Evolutionary conservation across 352 stramenopile species (phyloP).

Genomic region (Phytophthora sojae): DNA sequence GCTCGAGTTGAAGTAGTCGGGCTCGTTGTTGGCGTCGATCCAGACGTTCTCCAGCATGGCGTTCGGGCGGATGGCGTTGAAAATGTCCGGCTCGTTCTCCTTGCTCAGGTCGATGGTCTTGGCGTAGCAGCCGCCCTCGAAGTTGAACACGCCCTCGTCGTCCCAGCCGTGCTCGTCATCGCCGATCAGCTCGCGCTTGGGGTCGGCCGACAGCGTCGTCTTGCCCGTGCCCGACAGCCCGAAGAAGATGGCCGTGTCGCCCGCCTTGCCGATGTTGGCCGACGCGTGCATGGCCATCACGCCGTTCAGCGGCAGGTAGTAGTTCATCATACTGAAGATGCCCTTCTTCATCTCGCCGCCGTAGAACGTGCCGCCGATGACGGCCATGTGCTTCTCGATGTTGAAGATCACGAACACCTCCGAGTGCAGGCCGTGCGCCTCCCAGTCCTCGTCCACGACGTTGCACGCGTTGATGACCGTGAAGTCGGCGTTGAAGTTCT

Average conservation of each 20-base stretch:
- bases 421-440: constrained; percentile 94
- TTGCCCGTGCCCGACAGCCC: constrained; percentile 93
- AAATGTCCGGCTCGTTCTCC: constrained; percentile 98
- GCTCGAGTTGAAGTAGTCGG: constrained; percentile 96
- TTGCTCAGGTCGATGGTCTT: constrained; percentile 98
- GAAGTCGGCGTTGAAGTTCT: constrained; percentile 96
- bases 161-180: constrained; percentile 98
- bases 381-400: constrained; percentile 95
- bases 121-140: constrained; percentile 99
- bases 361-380: constrained; percentile 97
- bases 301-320: constrained; percentile 95
- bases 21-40: constrained; percentile 79
- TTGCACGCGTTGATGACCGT: constrained; percentile 98
- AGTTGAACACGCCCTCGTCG: constrained; percentile 98
- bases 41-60: constrained; percentile 98
- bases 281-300: constrained; percentile 99
- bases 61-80: constrained; percentile 96
- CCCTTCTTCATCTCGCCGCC: constrained; percentile 99
- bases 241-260: constrained; percentile 98
- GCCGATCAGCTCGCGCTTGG: constrained; percentile 81
- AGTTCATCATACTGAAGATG: constrained; percentile 99
- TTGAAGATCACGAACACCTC: constrained; percentile 98
- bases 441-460: constrained; percentile 94
- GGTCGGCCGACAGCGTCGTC: constrained; percentile 93
- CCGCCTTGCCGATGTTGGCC: constrained; percentile 96